phyloP scores from a whole-genome alignment of 2,329 filamentous ascomycete genomes.

The Gnomoniopsis sp. region DNA sequence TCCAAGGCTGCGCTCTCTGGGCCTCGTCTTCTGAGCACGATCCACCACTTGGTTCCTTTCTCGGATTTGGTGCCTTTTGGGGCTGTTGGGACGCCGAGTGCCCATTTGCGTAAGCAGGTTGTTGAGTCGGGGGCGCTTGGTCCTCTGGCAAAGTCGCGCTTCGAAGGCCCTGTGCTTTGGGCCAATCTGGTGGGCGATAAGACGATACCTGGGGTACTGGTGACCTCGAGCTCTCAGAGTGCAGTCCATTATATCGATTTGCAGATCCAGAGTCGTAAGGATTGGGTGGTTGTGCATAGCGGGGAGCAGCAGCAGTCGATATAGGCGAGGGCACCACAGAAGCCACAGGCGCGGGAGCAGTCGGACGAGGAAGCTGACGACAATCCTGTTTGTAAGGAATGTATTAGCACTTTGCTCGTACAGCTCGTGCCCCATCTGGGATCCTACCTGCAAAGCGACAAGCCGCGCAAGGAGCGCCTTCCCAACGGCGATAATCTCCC shows the following conservation, averaged over 20 bases:
- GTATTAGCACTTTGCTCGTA: not conserved
- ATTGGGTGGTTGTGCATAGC: not conserved
- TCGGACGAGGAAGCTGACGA: not conserved
- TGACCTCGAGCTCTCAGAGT: too few species aligned
- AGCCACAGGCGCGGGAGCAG: not conserved
- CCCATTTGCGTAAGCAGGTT: not conserved
- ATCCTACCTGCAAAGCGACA: constrained; percentile 8
- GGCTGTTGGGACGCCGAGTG: not conserved
- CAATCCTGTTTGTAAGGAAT: constrained; percentile 2
- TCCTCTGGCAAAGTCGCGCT: not conserved
- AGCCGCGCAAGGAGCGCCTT: not conserved
- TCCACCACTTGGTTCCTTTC: not conserved
- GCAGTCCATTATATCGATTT: too few species aligned
- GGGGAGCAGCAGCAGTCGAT: not conserved
- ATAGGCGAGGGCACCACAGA: not conserved
- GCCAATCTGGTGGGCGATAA: too few species aligned
- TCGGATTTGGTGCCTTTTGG: not conserved
- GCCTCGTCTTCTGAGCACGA: not conserved
- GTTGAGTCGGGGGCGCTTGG: not conserved
- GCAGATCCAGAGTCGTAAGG: too few species aligned
- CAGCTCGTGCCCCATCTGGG: not conserved
- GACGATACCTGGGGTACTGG: too few species aligned
- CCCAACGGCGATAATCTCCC: not conserved
- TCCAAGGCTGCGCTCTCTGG: not conserved
- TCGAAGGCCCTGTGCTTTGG: not conserved